Conservation (phyloP, 805 yeast genomes). For the Grigorovia transvaalensis region DNA sequence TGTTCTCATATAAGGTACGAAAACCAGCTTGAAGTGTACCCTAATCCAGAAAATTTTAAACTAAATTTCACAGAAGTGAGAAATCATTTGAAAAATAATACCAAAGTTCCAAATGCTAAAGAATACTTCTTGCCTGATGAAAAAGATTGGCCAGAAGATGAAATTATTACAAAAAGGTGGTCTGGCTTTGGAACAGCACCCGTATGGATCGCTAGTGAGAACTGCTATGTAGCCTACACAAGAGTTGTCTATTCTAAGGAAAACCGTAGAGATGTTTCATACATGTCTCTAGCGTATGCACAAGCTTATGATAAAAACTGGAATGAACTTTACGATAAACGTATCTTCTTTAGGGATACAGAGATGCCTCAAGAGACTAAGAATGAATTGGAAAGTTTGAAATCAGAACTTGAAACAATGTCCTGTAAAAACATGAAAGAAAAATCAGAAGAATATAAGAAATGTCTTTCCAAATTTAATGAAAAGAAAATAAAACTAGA, state of each 20-base stretch:
- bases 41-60: constrained; percentile 2
- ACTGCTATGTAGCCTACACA: constrained; percentile 38
- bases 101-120: not conserved
- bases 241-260: constrained; percentile 29
- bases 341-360: constrained; percentile 3
- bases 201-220: constrained; percentile 35
- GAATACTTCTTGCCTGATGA: constrained; percentile 2
- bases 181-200: constrained; percentile 3
- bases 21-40: constrained; percentile 5
- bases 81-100: constrained; percentile 2
- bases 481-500: constrained; percentile 8
- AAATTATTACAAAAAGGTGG: constrained; percentile 26
- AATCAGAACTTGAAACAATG: constrained; percentile 13
- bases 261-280: constrained; percentile 21
- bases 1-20: constrained; percentile 9
- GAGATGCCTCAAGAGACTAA: constrained; percentile 17
- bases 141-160: constrained; percentile 6
- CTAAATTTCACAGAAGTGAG: constrained; percentile 7
- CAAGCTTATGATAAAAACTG: constrained; percentile 7
- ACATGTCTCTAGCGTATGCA: constrained; percentile 32
- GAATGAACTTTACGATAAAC: constrained; percentile 4
- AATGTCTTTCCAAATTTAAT: constrained; percentile 13
- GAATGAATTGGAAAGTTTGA: constrained; percentile 16
- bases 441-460: constrained; percentile 1
- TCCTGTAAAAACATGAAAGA: constrained; percentile 18